phyloP scores from a whole-genome alignment of 352 stramenopile species.

The Chrysophaeum taylorii region DNA sequence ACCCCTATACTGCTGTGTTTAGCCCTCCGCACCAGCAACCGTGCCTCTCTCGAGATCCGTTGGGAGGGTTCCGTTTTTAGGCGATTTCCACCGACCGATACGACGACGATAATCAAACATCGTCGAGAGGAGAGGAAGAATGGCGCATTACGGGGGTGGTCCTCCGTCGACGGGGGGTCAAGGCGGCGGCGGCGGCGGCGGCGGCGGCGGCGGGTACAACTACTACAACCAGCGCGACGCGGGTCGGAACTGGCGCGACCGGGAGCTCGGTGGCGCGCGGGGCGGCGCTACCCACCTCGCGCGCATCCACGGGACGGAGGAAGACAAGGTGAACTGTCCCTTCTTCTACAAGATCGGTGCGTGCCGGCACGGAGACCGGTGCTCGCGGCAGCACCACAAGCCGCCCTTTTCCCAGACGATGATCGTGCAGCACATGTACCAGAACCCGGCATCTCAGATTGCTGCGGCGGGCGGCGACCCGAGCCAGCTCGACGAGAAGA shows the following conservation, averaged over 20 bases:
- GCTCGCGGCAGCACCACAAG: constrained; percentile 94
- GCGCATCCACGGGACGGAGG: constrained; percentile 92
- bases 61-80: no score
- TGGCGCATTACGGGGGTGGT: no score
- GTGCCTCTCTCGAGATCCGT: no score
- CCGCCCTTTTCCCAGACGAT: constrained; percentile 96
- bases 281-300: constrained; percentile 85
- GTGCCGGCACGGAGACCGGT: constrained; percentile 96
- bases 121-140: no score
- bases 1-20: no score
- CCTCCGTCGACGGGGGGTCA: no score
- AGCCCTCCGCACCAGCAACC: no score
- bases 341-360: constrained; percentile 99
- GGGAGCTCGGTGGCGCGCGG: constrained; percentile 11
- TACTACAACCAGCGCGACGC: constrained; percentile 33
- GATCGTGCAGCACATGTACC: constrained; percentile 95
- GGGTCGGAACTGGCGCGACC: constrained; percentile 37
- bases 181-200: constrained; percentile 36
- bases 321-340: constrained; percentile 95
- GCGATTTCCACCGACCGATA: no score
- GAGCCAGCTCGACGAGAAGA: constrained; percentile 61
- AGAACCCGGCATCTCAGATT: constrained; percentile 78
- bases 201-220: constrained; percentile 16
- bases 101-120: no score
- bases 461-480: constrained; percentile 72